These are phyloP conservation scores for Conringia planisiliqua DNA, from an alignment of 345 rosid genomes.

Conservation along the genomic window DNA sequence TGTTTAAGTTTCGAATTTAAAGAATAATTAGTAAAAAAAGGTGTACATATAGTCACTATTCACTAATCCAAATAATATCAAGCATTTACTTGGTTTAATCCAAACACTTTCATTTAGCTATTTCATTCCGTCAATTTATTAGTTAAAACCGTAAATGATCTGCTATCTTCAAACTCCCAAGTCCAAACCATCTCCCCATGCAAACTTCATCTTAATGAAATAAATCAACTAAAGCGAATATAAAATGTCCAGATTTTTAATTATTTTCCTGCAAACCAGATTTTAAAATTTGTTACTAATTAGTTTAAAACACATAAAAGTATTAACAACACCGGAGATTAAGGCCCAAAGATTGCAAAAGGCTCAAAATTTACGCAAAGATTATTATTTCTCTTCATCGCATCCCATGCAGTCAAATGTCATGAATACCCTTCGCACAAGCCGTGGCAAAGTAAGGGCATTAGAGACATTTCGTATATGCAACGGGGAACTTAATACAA, in stretches of 20 bases:
- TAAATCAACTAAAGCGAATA: not conserved
- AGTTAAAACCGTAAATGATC: not conserved
- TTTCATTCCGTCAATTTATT: not conserved
- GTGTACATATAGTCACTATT: not conserved
- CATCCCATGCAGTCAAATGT: slow-evolving; percentile 38
- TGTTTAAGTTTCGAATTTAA: not conserved
- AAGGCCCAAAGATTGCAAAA: slow-evolving; percentile 7
- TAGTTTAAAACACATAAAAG: not conserved
- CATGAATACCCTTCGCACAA: slow-evolving; percentile 31
- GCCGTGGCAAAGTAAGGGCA: slow-evolving; percentile 27
- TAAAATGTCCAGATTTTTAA: not conserved
- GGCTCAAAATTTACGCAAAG: slow-evolving; percentile 19
- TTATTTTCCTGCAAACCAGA: not conserved
- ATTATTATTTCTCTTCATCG: slow-evolving; percentile 14
- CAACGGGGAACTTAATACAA: slow-evolving; percentile 24
- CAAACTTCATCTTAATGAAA: not conserved
- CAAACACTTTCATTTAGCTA: not conserved
- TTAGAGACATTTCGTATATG: slow-evolving; percentile 40
- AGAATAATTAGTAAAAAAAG: not conserved
- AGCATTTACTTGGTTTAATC: not conserved
- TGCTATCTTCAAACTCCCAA: not conserved
- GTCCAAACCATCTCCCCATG: not conserved
- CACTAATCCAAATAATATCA: not conserved
- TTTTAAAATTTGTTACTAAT: not conserved
- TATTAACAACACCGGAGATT: slow-evolving; percentile 14